A percentile compares a stretch with the other conserved stretches of the same genome.
Conservation (phyloP, 1,284 basidiomycete genomes). For the Ganoderma sp. region DNA sequence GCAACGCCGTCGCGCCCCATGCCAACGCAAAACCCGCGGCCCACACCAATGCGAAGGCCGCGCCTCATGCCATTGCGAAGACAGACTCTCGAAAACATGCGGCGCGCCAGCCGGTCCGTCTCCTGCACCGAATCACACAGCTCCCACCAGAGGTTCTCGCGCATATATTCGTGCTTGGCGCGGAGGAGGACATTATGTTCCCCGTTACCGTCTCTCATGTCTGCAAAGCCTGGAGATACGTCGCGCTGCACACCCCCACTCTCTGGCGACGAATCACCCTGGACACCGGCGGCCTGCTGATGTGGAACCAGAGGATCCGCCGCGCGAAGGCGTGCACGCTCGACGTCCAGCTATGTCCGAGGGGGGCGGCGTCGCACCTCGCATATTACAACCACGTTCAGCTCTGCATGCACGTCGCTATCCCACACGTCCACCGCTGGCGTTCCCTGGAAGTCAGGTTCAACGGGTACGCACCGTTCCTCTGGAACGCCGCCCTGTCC, state of each 20-base stretch:
- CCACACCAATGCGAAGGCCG: not conserved
- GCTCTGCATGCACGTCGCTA: constrained; percentile 61
- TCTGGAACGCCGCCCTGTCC: constrained; percentile 68
- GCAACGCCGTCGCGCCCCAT: not conserved
- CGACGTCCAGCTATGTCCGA: constrained; percentile 54
- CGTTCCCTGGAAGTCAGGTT: constrained; percentile 67
- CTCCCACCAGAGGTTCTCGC: constrained; percentile 68
- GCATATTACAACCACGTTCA: constrained; percentile 52
- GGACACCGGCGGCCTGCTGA: constrained; percentile 47
- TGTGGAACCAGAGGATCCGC: constrained; percentile 65
- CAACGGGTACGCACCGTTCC: constrained; percentile 58
- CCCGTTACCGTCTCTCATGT: constrained; percentile 68
- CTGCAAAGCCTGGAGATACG: constrained; percentile 63
- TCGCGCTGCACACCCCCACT: constrained; percentile 60
- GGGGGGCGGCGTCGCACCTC: constrained; percentile 31
- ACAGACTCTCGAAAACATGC: constrained; percentile 12
- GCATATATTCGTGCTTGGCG: constrained; percentile 64
- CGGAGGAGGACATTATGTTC: constrained; percentile 58
- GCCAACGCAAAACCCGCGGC: not conserved
- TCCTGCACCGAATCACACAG: constrained; percentile 53
- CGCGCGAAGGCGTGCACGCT: constrained; percentile 64
- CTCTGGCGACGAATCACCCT: constrained; percentile 66
- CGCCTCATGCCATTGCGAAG: constrained; percentile 5
- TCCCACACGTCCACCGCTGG: constrained; percentile 58
- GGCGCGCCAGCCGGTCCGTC: constrained; percentile 24